Base-by-base conservation (phyloP, 768 basidiomycete genomes). In the Termitomyces sp. region DNA sequence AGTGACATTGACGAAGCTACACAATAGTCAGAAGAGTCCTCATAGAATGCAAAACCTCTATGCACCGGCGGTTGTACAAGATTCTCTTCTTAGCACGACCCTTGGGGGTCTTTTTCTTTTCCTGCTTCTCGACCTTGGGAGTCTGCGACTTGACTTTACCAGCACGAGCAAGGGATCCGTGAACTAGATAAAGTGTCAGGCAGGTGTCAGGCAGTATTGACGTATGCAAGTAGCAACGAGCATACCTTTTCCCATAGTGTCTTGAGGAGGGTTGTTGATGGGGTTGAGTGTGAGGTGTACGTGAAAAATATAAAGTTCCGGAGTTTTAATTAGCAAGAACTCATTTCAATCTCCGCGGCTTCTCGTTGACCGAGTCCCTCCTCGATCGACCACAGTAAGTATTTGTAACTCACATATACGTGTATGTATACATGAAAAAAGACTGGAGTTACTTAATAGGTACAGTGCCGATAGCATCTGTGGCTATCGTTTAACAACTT, bases 101-200 rank as follows among this genome's bases (percentile, higher is more conserved):
- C 79, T 90, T 96, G 57, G 93, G 93, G 39, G 79, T 86, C 88
- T 98, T 98, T 89, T 95, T 95, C 89, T 97, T 98, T 82, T 98
- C 96, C 81, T 96, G 93, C 76, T 89, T 87, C 71, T 97, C 96
- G 71, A 97, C 96, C 80, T 98, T 98, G 70, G 95, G 95, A 70
- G 89, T 92, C 80, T 95, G 93, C 67, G 91, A 93, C 81, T 94
- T 97, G 83, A 98, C 96, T 86, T 98, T 98, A 76, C 95, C 95
- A 74, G 95, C 95, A 83, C 95, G 95, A 80, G 95, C 95, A 80
- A 96, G 94, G 74, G 95, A 98, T 76, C 95, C 95, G 90, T 98
- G 95, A 80, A 96, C 95, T 94, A 34, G 3, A 5, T 27, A 10
- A 46, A 24, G 26, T 32, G 49, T 57, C 20, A 48, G 27, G 27